Evolutionary conservation across 257 asterid species (phyloP).

Genomic region (Orobanche coerulescens): DNA sequence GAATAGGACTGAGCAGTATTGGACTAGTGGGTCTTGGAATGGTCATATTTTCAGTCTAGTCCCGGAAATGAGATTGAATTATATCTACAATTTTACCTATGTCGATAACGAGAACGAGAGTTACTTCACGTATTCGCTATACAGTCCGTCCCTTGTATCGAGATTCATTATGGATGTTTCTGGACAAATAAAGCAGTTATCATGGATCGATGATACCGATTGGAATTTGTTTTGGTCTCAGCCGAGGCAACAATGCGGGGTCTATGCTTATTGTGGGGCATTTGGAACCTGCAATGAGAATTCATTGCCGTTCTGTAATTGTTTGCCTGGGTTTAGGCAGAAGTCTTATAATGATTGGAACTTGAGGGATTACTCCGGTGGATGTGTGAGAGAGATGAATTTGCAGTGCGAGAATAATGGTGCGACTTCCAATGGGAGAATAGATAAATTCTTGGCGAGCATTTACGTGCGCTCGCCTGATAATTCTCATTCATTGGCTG

Average conservation of each 20-base stretch:
- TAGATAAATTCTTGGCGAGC: conserved; percentile 24
- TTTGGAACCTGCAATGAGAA: conserved; percentile 39
- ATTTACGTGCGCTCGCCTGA: conserved; percentile 22
- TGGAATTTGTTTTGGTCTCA: conserved; percentile 47
- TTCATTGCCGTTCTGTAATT: conserved; percentile 34
- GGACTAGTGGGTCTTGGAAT: conserved; percentile 72
- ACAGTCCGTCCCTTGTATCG: conserved; percentile 22
- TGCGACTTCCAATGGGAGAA: conserved; percentile 18
- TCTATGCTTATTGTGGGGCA: conserved; percentile 46
- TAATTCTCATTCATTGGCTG: conserved; percentile 5
- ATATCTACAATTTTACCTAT: conserved; percentile 33
- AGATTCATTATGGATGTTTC: conserved; percentile 38
- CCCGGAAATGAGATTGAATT: conserved; percentile 49
- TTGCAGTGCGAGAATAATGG: conserved; percentile 30
- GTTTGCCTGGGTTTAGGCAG: conserved; percentile 33
- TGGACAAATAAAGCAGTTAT: conserved; percentile 37
- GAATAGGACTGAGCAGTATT: conserved; percentile 38
- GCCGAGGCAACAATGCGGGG: conserved; percentile 53
- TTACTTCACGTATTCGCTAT: conserved; percentile 42
- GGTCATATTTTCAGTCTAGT: conserved; percentile 44
- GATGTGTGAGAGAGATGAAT: conserved; percentile 33
- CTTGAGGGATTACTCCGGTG: conserved; percentile 44
- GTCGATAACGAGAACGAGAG: conserved; percentile 28
- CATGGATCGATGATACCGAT: conserved; percentile 20
- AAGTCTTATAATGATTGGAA: conserved; percentile 31